phyloP scores from a whole-genome alignment of 495 filamentous ascomycete species.

The Hypoxylon fuscum region DNA sequence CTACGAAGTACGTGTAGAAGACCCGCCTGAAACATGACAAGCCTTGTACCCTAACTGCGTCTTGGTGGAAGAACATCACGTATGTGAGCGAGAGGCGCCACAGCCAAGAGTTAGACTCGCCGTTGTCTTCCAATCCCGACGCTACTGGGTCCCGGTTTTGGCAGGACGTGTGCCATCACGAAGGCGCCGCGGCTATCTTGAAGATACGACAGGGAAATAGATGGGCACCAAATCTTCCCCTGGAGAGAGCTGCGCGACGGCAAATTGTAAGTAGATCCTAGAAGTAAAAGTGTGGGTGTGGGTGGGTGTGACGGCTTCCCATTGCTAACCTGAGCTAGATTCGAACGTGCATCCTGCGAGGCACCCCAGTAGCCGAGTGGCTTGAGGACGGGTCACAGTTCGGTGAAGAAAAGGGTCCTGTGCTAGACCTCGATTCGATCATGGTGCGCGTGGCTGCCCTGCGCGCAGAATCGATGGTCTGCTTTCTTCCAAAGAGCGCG shows the following conservation, averaged over 20 bases:
- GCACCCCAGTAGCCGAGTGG: constrained; percentile 27
- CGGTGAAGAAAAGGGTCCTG: constrained; percentile 28
- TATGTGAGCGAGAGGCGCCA: neutral
- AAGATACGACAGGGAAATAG: constrained; percentile 34
- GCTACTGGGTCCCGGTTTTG: constrained; percentile 34
- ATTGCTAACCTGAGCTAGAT: constrained; percentile 10
- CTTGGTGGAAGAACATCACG: constrained; percentile 16
- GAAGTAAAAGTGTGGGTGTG: too few relatives aligned
- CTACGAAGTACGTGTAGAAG: constrained; percentile 43
- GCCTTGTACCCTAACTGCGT: constrained; percentile 16
- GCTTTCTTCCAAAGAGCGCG: constrained; percentile 15
- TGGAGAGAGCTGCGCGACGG: constrained; percentile 41
- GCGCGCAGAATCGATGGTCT: constrained; percentile 19
- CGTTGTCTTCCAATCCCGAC: constrained; percentile 8
- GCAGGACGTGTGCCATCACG: constrained; percentile 36
- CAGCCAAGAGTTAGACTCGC: neutral
- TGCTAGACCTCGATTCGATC: constrained; percentile 27
- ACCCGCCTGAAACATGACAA: constrained; percentile 17
- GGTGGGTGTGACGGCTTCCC: too few relatives aligned
- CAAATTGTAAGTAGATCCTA: constrained; percentile 39
- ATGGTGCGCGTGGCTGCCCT: constrained; percentile 38
- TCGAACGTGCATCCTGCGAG: constrained; percentile 21
- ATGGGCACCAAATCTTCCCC: constrained; percentile 29
- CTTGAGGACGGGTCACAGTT: constrained; percentile 34
- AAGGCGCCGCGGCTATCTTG: constrained; percentile 39